These are phyloP conservation scores for Zygosaccharomyces pseudobailii DNA, from an alignment of 1,139 yeast genomes.

Conservation along the genomic window DNA sequence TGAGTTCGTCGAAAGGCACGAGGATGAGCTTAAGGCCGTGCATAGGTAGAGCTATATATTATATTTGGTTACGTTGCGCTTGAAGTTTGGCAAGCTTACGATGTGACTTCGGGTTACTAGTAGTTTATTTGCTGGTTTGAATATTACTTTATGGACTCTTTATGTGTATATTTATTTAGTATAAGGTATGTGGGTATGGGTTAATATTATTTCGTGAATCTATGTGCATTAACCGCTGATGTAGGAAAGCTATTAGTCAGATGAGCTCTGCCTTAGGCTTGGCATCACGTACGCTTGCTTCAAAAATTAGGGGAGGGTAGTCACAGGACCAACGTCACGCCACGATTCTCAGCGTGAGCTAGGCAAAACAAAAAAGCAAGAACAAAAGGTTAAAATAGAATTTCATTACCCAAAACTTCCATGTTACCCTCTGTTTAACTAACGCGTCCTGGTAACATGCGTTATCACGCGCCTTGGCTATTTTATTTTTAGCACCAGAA, in stretches of 20 bases:
- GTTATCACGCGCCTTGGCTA: neutral
- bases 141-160: neutral
- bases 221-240: neutral
- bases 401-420: neutral
- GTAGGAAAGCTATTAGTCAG: too few species aligned
- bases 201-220: too few species aligned
- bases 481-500: neutral
- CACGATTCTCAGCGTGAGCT: neutral
- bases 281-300: too few species aligned
- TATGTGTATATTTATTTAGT: neutral
- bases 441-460: neutral
- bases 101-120: neutral
- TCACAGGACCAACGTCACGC: too few species aligned
- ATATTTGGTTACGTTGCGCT: neutral
- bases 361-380: neutral
- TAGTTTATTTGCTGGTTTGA: neutral
- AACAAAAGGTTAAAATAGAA: neutral
- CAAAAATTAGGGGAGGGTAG: too few species aligned
- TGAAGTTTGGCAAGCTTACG: neutral
- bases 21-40: slow-evolving; percentile 35
- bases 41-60: neutral
- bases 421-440: neutral
- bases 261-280: too few species aligned
- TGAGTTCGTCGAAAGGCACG: slow-evolving; percentile 56
- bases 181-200: neutral